These are phyloP conservation scores for Coleophoma crateriformis DNA, from an alignment of 2,329 filamentous ascomycete species.

Conservation along the genomic window DNA sequence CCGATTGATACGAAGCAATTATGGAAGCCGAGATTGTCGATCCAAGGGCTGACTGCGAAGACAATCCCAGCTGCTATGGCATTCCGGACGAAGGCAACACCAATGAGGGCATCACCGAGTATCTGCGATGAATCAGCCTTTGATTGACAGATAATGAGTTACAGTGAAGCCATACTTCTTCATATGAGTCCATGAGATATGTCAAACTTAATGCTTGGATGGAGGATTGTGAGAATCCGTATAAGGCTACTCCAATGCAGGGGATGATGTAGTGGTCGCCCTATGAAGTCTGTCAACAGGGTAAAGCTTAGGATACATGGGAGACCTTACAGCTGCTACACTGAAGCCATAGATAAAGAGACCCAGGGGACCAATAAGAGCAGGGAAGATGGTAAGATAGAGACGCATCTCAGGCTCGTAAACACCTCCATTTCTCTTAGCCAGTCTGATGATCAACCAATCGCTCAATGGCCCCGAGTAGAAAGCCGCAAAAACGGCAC, in stretches of 20 bases:
- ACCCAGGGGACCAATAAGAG: neutral
- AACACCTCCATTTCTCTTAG: conserved; percentile 42
- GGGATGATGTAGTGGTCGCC: neutral
- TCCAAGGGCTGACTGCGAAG: neutral
- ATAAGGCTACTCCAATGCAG: neutral
- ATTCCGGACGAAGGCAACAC: neutral
- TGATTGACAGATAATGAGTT: neutral
- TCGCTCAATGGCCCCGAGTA: conserved; percentile 29
- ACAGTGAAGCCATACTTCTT: neutral
- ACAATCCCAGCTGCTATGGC: neutral
- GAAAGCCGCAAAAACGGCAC: conserved; percentile 29
- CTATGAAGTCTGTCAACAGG: neutral
- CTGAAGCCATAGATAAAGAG: neutral
- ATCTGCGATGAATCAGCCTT: neutral
- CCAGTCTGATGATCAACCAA: conserved; percentile 33
- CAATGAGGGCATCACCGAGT: neutral
- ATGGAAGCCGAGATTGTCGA: neutral
- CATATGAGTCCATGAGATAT: neutral
- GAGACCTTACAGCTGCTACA: too few relatives aligned
- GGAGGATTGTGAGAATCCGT: neutral
- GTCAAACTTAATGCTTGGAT: neutral
- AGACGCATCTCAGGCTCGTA: conserved; percentile 48
- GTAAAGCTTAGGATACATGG: too few relatives aligned
- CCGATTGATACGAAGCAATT: neutral
- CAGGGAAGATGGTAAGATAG: conserved; percentile 7